Percentiles rank a stretch among this genome's conserved stretches.
Evolutionary conservation across 768 basidiomycete genomes (phyloP).

Genomic region (Asterophora lycoperdoides): DNA sequence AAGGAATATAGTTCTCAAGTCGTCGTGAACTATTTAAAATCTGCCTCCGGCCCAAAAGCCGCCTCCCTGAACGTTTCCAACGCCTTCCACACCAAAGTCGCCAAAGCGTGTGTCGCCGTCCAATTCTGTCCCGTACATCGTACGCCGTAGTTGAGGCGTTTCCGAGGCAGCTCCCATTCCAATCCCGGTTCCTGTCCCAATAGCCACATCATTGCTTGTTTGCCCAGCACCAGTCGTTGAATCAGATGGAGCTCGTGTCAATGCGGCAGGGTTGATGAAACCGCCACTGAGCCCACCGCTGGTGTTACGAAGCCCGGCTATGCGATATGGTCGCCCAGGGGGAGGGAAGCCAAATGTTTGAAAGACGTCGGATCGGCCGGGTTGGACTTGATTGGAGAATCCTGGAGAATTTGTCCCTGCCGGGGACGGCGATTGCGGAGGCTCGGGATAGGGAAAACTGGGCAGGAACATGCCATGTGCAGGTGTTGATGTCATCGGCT

Average conservation of each 20-base stretch:
- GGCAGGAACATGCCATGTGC: slow-evolving; percentile 40
- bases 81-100: slow-evolving; percentile 76
- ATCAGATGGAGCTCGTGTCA: slow-evolving; percentile 27
- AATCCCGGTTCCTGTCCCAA: slow-evolving; percentile 21
- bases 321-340: slow-evolving; percentile 35
- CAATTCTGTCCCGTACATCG: slow-evolving; percentile 82
- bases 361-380: slow-evolving; percentile 42
- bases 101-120: slow-evolving; percentile 82
- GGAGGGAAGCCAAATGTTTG: slow-evolving; percentile 43
- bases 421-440: slow-evolving; percentile 57
- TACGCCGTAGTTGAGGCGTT: slow-evolving; percentile 50
- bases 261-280: slow-evolving; percentile 39
- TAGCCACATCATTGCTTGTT: slow-evolving; percentile 37
- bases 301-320: slow-evolving; percentile 29
- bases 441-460: slow-evolving; percentile 49
- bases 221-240: slow-evolving; percentile 19
- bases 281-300: slow-evolving; percentile 23
- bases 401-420: slow-evolving; percentile 26
- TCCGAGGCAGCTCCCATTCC: slow-evolving; percentile 19
- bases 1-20: not conserved
- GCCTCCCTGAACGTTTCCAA: slow-evolving; percentile 46
- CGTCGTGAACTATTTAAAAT: slow-evolving; percentile 27
- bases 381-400: slow-evolving; percentile 25
- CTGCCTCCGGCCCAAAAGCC: slow-evolving; percentile 56
- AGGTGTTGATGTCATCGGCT: slow-evolving; percentile 51